Evolutionary conservation across 2,329 filamentous ascomycete species (phyloP).

Genomic region (Fusarium sp.): DNA sequence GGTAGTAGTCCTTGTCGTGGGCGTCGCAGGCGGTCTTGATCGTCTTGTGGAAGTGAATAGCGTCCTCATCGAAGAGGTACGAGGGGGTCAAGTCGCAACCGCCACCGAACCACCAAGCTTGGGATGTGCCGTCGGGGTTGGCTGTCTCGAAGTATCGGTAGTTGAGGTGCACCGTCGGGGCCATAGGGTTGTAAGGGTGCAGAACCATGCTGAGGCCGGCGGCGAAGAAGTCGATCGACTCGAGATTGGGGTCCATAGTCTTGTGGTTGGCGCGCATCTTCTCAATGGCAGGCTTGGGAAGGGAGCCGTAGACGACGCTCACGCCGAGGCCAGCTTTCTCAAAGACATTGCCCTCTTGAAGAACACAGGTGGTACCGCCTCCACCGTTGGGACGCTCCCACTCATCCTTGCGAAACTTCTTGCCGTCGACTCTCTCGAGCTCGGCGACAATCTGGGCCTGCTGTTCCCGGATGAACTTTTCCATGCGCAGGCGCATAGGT

Average conservation of each 20-base stretch:
- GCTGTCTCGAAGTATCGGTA: slow-evolving; percentile 99
- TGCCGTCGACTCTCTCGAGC: slow-evolving; percentile 87
- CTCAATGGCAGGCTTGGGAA: slow-evolving; percentile 88
- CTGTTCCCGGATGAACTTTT: slow-evolving; percentile 93
- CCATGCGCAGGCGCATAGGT: slow-evolving; percentile 98
- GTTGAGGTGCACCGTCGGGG: slow-evolving; percentile 97
- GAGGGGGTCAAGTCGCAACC: slow-evolving; percentile 93
- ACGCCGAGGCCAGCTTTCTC: slow-evolving; percentile 98
- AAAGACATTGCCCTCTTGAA: slow-evolving; percentile 97
- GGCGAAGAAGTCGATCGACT: slow-evolving; percentile 94
- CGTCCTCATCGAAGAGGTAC: slow-evolving; percentile 97
- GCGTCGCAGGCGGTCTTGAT: slow-evolving; percentile 95
- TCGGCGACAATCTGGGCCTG: slow-evolving; percentile 89
- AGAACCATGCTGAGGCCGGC: slow-evolving; percentile 93
- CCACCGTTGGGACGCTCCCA: slow-evolving; percentile 92
- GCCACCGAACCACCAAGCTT: slow-evolving; percentile 98
- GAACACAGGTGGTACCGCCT: slow-evolving; percentile 92
- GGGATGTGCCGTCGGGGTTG: slow-evolving; percentile 82
- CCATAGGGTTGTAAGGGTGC: slow-evolving; percentile 96
- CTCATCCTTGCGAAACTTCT: slow-evolving; percentile 84
- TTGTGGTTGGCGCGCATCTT: slow-evolving; percentile 98
- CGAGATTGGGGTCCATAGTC: slow-evolving; percentile 82
- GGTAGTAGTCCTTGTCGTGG: slow-evolving; percentile 93
- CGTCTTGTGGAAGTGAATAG: slow-evolving; percentile 94
- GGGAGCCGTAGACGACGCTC: slow-evolving; percentile 91